Evolutionary conservation across 768 basidiomycete genomes (phyloP).

Genomic region (Rhizopogon rudus): DNA sequence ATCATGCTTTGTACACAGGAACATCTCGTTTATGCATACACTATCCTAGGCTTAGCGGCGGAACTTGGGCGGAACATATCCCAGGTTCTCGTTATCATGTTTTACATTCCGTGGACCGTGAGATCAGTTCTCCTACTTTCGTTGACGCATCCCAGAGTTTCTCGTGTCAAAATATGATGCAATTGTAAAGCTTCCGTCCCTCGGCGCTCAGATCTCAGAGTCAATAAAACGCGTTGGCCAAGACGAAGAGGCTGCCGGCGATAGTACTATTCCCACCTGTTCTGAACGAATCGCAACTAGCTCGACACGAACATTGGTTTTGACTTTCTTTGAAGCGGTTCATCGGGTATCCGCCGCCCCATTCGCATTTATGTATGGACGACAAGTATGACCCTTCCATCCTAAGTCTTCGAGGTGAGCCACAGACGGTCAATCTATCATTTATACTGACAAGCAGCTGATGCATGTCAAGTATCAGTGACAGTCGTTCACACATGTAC

Average conservation of each 20-base stretch:
- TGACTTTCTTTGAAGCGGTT: background rate
- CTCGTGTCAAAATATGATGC: background rate
- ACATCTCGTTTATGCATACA: background rate
- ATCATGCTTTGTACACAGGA: background rate
- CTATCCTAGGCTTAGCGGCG: too few relatives aligned
- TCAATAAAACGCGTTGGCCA: background rate
- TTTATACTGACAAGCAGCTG: background rate
- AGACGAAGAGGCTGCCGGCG: too few relatives aligned
- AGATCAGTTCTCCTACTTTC: background rate
- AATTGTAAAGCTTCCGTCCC: background rate
- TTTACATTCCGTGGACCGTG: background rate
- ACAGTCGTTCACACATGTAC: constrained; percentile 1
- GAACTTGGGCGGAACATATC: too few relatives aligned
- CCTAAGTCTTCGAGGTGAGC: background rate
- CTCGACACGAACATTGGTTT: background rate
- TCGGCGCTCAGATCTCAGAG: too few relatives aligned
- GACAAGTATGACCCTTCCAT: background rate
- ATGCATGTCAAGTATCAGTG: background rate
- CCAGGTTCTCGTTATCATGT: background rate
- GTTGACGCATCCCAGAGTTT: background rate
- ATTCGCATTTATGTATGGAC: background rate
- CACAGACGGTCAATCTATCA: background rate
- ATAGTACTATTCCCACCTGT: background rate
- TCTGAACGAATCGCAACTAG: background rate
- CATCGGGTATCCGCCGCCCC: background rate